phyloP scores from a whole-genome alignment of 2,329 filamentous ascomycete species.

The Aplosporella prunicola region DNA sequence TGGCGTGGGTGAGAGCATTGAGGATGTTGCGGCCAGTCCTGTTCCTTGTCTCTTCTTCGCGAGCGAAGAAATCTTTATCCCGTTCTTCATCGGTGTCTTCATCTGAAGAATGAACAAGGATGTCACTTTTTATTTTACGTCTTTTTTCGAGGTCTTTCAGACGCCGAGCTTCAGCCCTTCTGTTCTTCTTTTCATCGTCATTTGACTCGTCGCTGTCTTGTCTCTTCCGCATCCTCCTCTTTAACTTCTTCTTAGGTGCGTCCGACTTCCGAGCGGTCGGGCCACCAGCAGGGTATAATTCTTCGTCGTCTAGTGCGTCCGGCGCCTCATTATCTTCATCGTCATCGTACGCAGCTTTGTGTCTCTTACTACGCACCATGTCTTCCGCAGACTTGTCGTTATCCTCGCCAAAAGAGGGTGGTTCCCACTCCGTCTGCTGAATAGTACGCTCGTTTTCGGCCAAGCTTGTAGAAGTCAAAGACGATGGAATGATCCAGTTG shows the following conservation, averaged over 20 bases:
- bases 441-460: slow-evolving; percentile 62
- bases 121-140: slow-evolving; percentile 70
- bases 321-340: slow-evolving; percentile 61
- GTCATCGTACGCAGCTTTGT: slow-evolving; percentile 29
- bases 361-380: slow-evolving; percentile 63
- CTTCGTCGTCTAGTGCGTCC: slow-evolving; percentile 44
- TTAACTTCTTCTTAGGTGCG: slow-evolving; percentile 49
- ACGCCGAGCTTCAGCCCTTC: slow-evolving; percentile 51
- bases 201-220: slow-evolving; percentile 46
- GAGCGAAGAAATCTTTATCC: slow-evolving; percentile 64
- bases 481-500: slow-evolving; percentile 65
- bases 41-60: slow-evolving; percentile 59
- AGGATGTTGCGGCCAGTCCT: slow-evolving; percentile 43
- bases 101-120: slow-evolving; percentile 75
- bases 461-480: slow-evolving; percentile 54
- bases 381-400: slow-evolving; percentile 66
- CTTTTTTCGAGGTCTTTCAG: slow-evolving; percentile 68
- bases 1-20: slow-evolving; percentile 37
- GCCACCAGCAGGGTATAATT: slow-evolving; percentile 58
- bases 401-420: slow-evolving; percentile 57
- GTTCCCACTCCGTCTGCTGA: slow-evolving; percentile 67
- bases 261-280: slow-evolving; percentile 50
- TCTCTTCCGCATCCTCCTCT: slow-evolving; percentile 49
- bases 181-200: slow-evolving; percentile 51
- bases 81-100: slow-evolving; percentile 78